Evolutionary conservation across 352 stramenopile species (phyloP).

Genomic region (Phytophthora citricola): DNA sequence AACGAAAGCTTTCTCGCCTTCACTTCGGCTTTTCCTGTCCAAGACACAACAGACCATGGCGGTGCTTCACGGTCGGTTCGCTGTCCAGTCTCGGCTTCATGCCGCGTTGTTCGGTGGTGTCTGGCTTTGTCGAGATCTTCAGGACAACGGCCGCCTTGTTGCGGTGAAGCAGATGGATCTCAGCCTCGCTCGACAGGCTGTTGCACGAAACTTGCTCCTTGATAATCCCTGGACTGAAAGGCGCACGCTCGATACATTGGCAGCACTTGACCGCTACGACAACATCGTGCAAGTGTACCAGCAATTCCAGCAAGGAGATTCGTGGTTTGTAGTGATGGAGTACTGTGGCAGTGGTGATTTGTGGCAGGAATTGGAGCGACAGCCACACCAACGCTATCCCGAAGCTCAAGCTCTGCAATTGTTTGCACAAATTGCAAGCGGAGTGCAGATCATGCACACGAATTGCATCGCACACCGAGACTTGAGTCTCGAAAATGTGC

Average conservation of each 20-base stretch:
- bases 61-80: constrained; percentile 23
- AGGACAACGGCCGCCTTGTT: constrained; percentile 31
- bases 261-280: constrained; percentile 16
- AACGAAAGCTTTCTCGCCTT: neutral
- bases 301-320: constrained; percentile 36
- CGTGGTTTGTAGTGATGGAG: constrained; percentile 52
- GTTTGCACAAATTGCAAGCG: constrained; percentile 54
- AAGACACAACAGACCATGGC: neutral
- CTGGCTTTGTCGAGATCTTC: constrained; percentile 43
- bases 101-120: constrained; percentile 48
- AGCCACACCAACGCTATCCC: constrained; percentile 13
- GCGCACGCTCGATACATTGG: constrained; percentile 14
- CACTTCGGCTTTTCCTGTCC: neutral
- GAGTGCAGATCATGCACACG: constrained; percentile 47
- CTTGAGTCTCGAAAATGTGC: constrained; percentile 54
- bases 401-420: constrained; percentile 26
- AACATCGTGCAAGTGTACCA: constrained; percentile 37
- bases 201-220: constrained; percentile 22
- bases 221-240: constrained; percentile 47
- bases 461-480: constrained; percentile 39
- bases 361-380: constrained; percentile 28
- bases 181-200: constrained; percentile 20
- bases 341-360: constrained; percentile 53
- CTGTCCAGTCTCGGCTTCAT: constrained; percentile 23
- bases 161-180: constrained; percentile 51